Conservation (phyloP, 2,329 filamentous ascomycete species). For the Cercospora sesami region DNA sequence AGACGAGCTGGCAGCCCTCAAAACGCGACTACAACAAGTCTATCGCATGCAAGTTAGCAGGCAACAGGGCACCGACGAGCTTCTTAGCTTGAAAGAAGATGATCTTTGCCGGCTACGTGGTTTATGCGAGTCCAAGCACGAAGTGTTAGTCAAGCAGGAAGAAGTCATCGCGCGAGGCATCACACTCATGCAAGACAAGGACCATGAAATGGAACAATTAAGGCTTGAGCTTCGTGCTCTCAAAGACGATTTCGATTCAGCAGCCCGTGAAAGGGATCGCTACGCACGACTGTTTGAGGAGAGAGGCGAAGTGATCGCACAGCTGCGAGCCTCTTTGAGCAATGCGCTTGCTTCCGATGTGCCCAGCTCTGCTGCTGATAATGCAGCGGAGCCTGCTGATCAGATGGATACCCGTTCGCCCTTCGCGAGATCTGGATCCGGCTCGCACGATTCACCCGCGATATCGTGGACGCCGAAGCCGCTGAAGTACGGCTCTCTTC, state of each 20-base stretch:
- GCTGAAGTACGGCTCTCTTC: slow-evolving; percentile 16
- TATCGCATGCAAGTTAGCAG: slow-evolving; percentile 11
- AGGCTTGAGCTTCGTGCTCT: slow-evolving; percentile 19
- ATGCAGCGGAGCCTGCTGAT: background rate
- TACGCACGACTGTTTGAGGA: slow-evolving; percentile 24
- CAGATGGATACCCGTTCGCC: slow-evolving; percentile 14
- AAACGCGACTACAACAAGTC: slow-evolving; percentile 17
- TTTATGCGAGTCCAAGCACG: slow-evolving; percentile 33
- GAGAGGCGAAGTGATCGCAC: slow-evolving; percentile 21
- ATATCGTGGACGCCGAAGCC: slow-evolving; percentile 22
- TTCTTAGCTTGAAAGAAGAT: slow-evolving; percentile 19
- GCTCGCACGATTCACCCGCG: background rate
- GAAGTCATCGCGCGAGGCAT: slow-evolving; percentile 31
- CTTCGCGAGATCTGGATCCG: slow-evolving; percentile 19
- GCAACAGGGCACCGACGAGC: slow-evolving; percentile 23
- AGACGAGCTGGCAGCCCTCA: slow-evolving; percentile 17
- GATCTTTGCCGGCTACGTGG: slow-evolving; percentile 26
- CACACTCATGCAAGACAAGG: slow-evolving; percentile 26
- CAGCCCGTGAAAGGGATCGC: background rate
- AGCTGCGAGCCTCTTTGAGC: slow-evolving; percentile 19
- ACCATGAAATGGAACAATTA: slow-evolving; percentile 28
- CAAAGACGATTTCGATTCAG: slow-evolving; percentile 21
- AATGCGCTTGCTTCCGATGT: slow-evolving; percentile 16
- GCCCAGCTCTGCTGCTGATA: background rate
- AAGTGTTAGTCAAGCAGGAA: slow-evolving; percentile 29